These are phyloP conservation scores for Apocynum venetum DNA, from an alignment of 257 asterid genomes.

Conservation along the genomic window DNA sequence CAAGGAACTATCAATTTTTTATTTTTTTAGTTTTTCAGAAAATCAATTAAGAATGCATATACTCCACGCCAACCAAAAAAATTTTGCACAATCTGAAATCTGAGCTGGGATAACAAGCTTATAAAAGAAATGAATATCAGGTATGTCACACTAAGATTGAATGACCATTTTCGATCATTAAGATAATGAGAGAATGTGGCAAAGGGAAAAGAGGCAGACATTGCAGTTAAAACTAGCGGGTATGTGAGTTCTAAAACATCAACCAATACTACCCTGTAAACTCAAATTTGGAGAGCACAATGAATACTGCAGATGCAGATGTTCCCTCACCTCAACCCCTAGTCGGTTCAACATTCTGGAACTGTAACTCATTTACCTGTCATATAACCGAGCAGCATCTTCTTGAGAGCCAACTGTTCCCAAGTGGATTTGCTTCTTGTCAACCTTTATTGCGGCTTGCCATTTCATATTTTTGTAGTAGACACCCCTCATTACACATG, in stretches of 20 bases:
- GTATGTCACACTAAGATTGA: neutral
- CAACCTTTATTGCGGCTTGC: constrained; percentile 99
- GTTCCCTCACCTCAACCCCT: neutral
- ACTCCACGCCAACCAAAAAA: neutral
- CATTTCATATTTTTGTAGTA: constrained; percentile 93
- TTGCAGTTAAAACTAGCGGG: no score
- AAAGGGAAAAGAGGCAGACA: neutral
- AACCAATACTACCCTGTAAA: neutral
- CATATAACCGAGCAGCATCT: constrained; percentile 90
- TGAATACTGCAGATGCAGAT: neutral
- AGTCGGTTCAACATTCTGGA: neutral
- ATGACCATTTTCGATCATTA: neutral
- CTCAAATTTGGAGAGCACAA: neutral
- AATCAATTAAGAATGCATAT: neutral
- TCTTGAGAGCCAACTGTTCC: constrained; percentile 95
- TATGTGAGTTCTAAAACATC: neutral
- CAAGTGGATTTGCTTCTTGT: constrained; percentile 91
- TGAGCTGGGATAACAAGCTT: neutral
- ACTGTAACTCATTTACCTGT: constrained; percentile 42
- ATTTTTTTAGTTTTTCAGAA: no score
- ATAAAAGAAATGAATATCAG: neutral
- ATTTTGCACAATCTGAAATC: neutral
- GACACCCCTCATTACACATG: constrained; percentile 81
- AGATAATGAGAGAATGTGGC: neutral
- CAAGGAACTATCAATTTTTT: no score